Conservation (phyloP, 148 eudicot genomes). For the Rhododendron henanense region DNA sequence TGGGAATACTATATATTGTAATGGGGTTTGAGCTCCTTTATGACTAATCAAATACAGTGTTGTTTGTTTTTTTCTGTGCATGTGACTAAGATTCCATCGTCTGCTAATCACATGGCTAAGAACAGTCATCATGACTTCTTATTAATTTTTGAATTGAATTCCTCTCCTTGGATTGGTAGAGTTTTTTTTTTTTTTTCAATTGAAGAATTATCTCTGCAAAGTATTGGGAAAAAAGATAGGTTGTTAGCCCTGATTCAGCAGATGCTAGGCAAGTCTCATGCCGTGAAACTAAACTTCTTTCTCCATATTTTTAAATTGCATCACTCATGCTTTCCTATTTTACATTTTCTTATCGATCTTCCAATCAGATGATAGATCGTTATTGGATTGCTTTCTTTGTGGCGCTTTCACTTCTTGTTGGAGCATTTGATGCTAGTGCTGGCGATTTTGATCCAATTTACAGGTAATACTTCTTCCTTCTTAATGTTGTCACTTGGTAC, state of each 20-base stretch:
- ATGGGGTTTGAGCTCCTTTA: not conserved
- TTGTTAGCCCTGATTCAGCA: not conserved
- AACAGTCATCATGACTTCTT: not conserved
- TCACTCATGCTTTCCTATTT: not conserved
- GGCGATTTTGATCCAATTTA: constrained; percentile 79
- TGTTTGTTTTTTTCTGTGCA: not conserved
- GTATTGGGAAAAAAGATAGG: not conserved
- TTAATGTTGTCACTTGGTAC: not conserved
- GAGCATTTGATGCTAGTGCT: constrained; percentile 51
- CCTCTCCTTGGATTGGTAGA: not conserved
- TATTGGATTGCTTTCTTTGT: constrained; percentile 35
- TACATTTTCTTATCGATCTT: constrained; percentile 4
- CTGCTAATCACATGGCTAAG: not conserved
- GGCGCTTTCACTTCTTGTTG: constrained; percentile 26
- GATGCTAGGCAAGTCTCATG: not conserved
- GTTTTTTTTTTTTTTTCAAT: not conserved
- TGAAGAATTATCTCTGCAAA: not conserved
- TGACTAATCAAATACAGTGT: not conserved
- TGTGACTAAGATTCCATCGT: not conserved
- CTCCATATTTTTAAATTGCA: not conserved
- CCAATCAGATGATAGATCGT: constrained; percentile 45
- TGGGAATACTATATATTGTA: not conserved
- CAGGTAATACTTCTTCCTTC: constrained; percentile 35
- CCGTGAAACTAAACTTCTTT: not conserved
- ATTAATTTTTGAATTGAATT: not conserved